A percentile compares a stretch with the other conserved stretches of the same genome.
Evolutionary conservation across 2,329 filamentous ascomycete species (phyloP).

Genomic region (Exophiala calicioides): DNA sequence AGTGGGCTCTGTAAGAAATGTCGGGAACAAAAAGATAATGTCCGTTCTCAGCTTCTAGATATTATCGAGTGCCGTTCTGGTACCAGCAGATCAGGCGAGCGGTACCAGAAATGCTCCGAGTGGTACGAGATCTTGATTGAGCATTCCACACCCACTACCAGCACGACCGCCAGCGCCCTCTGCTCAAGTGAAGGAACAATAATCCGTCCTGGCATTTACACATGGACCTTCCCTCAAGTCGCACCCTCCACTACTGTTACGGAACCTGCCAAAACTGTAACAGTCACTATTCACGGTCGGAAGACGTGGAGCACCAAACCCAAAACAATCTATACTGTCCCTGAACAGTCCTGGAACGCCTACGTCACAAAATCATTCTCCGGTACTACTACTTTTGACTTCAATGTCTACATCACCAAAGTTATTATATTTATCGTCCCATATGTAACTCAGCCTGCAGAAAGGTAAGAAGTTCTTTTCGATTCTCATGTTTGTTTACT

Average conservation of each 20-base stretch:
- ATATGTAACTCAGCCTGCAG: conserved; percentile 5
- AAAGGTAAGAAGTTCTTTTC: conserved; percentile 8
- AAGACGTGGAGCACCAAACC: conserved; percentile 2
- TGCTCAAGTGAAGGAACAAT: conserved; percentile 17
- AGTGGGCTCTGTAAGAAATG: conserved; percentile 22
- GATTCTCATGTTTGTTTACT: no score
- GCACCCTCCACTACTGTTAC: conserved; percentile 16
- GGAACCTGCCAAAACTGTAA: conserved; percentile 10
- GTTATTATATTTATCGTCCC: conserved; percentile 15
- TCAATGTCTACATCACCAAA: conserved; percentile 15
- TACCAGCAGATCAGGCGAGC: conserved; percentile 7
- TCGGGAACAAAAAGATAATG: conserved; percentile 6
- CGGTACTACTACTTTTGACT: conserved; percentile 9
- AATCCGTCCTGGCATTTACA: conserved; percentile 17
- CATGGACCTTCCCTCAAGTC: conserved; percentile 23
- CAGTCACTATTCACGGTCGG: conserved; percentile 10
- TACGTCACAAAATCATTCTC: conserved; percentile 20
- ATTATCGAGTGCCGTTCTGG: conserved; percentile 23
- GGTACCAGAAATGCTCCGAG: conserved; percentile 14
- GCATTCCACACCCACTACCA: conserved; percentile 15
- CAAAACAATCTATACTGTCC: conserved; percentile 8
- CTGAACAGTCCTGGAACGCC: conserved; percentile 15
- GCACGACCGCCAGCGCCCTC: conserved; percentile 11
- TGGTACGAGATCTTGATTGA: conserved; percentile 16
- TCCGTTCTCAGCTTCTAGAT: conserved; percentile 17